Base-by-base conservation (phyloP, 148 eudicot genomes). In the Rhododendron vialii region DNA sequence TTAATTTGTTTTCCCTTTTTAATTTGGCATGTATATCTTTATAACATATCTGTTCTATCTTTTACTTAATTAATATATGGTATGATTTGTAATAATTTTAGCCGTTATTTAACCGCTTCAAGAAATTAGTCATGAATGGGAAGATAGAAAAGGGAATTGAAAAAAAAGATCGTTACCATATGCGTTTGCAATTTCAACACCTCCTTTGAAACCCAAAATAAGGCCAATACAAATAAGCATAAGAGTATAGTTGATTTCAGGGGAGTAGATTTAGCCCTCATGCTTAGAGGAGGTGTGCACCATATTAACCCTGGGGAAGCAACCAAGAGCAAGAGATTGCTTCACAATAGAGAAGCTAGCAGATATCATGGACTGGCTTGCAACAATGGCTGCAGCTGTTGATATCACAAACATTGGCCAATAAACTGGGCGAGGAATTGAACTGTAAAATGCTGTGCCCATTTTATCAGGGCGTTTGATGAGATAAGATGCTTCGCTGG, bases 401-500 rank as follows among this genome's bases (percentile, higher is more conserved):
- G 92, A 88, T 79, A 90, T 82, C 17, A 87, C 91, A 82, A 91
- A 91, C 87, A 86, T 85, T 22, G 93, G 93, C 93, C 98, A 94
- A 36, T 93, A 94, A 73, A 94, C 3, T 0, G 88, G 88, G 10
- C 38, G 92, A 36, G 84, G 84, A 57, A 82, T 43, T 3, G 84
- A 63, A 43, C 76, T 65, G 76, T 83, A 83, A 30, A 43, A 83
- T 7, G 84, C 76, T 17, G 45, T 65, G 22, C 55, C 7, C 8
- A 83, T 83, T 22, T 65, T 4, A 2, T n/a, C 76, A 0, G 84
- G 84, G 55, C 65, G 74, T 65, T 83, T 63, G 12, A 65, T 48
- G 7, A 83, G 3, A 26, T 83, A 83, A 63, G 84, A 30, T n/a
- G 76, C 65, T 43, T 61, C 53, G 4, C 84, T 77, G 4, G 76